Evolutionary conservation across 306 rosid species (phyloP).

Genomic region (Cicer arietinum): DNA sequence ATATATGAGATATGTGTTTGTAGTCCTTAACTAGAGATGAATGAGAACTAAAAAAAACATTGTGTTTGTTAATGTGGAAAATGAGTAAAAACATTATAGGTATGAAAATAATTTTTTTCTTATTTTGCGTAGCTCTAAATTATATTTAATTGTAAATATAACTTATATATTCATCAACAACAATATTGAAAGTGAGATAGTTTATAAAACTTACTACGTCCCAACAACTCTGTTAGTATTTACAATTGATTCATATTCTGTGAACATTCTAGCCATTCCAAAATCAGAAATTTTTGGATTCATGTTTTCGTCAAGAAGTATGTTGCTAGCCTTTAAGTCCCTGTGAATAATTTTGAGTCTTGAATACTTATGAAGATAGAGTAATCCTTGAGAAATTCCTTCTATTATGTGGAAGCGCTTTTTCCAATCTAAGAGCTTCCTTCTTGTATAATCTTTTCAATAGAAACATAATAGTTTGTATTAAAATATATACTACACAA

Average conservation of each 20-base stretch:
- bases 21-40: too few species aligned
- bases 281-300: slow-evolving; percentile 41
- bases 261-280: slow-evolving; percentile 44
- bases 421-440: not conserved
- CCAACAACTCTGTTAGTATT: slow-evolving; percentile 38
- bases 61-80: too few species aligned
- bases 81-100: too few species aligned
- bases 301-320: slow-evolving; percentile 17
- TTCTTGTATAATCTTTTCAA: not conserved
- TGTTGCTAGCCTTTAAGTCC: not conserved
- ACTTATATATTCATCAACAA: not conserved
- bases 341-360: not conserved
- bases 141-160: too few species aligned
- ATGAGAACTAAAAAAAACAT: too few species aligned
- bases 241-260: not conserved
- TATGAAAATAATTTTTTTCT: too few species aligned
- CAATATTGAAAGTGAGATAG: not conserved
- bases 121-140: too few species aligned
- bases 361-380: not conserved
- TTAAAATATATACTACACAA: not conserved
- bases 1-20: too few species aligned
- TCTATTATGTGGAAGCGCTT: not conserved
- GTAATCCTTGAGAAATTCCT: slow-evolving; percentile 34
- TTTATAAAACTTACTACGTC: slow-evolving; percentile 36
- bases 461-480: not conserved